Base-by-base conservation (phyloP, 805 yeast genomes). In the Pichia sporocuriosa region DNA sequence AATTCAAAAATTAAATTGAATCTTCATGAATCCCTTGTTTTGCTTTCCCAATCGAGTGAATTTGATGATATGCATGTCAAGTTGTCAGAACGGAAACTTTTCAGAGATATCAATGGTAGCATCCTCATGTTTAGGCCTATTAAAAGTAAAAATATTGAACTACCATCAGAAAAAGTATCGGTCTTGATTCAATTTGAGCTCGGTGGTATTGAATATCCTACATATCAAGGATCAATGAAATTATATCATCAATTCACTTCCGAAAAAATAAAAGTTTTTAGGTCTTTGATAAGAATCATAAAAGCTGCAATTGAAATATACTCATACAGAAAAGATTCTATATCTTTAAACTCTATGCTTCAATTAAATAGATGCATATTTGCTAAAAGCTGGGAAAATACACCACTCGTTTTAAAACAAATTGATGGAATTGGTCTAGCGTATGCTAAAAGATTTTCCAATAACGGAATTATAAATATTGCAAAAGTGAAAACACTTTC, bases 321-420 rank as follows among this genome's bases (percentile, higher is more conserved):
- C 42, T 48, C 62, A 17, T 66, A 57, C 12, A 68, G 61, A 39
- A 55, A 59, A 21, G 79, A 74, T 50, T 67, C 68, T 0, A 47
- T 50, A 1, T 70, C 80, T 0, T 53, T 73, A 33, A 47, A 57
- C 19, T 65, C 59, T 32, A 48, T 70, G 3, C 48, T 75, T 6
- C 57, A 55, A 35, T 44, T 77, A 7, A 48, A 55, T 3, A 55
- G 78, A 41, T 67, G 71, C 31, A 42, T 72, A 1, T 54, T 52
- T 34, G 73, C 74, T 0, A 63, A 59, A 43, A 64, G 76, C 13
- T 75, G 82, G 82, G 79, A 73, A 45, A 68, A 66, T 39, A 52
- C 69, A 0, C 54, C 71, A 0, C 61, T 65, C 52, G 67, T 66
- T 4, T 51, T 75, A n/a, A 55, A 68, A 37, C 81, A 76, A 42